Conservation (phyloP, 2,329 filamentous ascomycete genomes). For the Scolecobasidium constrictum region DNA sequence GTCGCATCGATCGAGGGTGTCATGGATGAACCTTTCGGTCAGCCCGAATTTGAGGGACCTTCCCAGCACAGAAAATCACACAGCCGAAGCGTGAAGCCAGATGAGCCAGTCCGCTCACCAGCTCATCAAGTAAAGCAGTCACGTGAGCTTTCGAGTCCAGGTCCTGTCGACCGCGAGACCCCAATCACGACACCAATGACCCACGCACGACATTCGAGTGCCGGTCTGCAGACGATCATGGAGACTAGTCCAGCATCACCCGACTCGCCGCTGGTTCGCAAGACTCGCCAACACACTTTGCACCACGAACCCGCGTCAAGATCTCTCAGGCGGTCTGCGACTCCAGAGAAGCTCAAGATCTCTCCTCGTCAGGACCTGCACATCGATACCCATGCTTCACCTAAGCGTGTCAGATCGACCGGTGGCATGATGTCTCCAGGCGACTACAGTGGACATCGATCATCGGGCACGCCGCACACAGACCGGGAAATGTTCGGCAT, state of each 20-base stretch:
- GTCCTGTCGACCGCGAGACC: too few species aligned
- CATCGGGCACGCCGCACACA: slow-evolving; percentile 34
- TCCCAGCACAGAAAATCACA: too few species aligned
- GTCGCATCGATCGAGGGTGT: too few species aligned
- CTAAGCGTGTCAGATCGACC: slow-evolving; percentile 14
- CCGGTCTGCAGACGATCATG: slow-evolving; percentile 39
- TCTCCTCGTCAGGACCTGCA: not conserved
- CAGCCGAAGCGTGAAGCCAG: too few species aligned
- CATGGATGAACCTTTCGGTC: too few species aligned
- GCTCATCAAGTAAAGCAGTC: too few species aligned
- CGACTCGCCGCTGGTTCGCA: slow-evolving; percentile 27
- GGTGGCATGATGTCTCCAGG: slow-evolving; percentile 16
- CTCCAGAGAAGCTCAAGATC: slow-evolving; percentile 14
- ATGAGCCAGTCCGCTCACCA: too few species aligned
- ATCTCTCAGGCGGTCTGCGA: slow-evolving; percentile 17
- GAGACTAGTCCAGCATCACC: slow-evolving; percentile 34
- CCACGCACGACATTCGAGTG: slow-evolving; percentile 19
- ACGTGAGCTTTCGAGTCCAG: too few species aligned
- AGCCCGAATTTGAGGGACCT: too few species aligned
- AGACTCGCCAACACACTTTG: slow-evolving; percentile 31
- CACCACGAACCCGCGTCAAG: slow-evolving; percentile 12
- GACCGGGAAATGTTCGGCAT: slow-evolving; percentile 32
- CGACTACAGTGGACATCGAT: slow-evolving; percentile 25
- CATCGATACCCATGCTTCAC: not conserved
- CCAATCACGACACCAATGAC: slow-evolving; percentile 15